Evolutionary conservation across 2,329 filamentous ascomycete species (phyloP).

Genomic region (Tympanopsis confertula): DNA sequence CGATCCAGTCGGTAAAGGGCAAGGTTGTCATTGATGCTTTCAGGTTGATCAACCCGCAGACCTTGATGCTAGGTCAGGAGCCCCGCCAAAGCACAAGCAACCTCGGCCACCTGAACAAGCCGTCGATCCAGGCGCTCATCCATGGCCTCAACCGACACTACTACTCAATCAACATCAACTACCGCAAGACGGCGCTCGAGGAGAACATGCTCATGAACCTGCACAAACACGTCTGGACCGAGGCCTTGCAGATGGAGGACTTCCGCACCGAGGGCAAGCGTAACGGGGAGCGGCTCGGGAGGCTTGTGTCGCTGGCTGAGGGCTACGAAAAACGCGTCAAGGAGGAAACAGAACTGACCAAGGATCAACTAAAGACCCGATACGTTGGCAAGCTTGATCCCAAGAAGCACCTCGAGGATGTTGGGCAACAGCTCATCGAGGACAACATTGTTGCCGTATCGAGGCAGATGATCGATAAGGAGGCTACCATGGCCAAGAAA

Average conservation of each 20-base stretch:
- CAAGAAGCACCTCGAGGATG: slow-evolving; percentile 97
- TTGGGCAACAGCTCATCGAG: slow-evolving; percentile 92
- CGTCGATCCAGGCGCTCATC: slow-evolving; percentile 97
- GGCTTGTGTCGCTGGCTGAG: slow-evolving; percentile 79
- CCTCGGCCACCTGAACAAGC: slow-evolving; percentile 95
- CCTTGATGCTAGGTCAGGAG: slow-evolving; percentile 94
- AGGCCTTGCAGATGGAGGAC: slow-evolving; percentile 92
- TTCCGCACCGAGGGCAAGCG: slow-evolving; percentile 74
- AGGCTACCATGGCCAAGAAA: slow-evolving; percentile 79
- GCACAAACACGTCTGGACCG: slow-evolving; percentile 99
- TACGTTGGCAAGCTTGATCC: slow-evolving; percentile 98
- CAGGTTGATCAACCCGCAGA: slow-evolving; percentile 95
- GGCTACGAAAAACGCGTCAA: slow-evolving; percentile 98
- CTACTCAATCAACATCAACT: slow-evolving; percentile 98
- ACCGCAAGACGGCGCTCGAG: slow-evolving; percentile 91
- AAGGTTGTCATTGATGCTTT: slow-evolving; percentile 99
- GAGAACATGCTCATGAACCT: slow-evolving; percentile 99
- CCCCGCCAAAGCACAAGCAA: slow-evolving; percentile 96
- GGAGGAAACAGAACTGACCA: slow-evolving; percentile 92
- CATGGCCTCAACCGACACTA: slow-evolving; percentile 97
- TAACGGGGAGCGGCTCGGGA: slow-evolving; percentile 80
- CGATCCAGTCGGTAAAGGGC: slow-evolving; percentile 97
- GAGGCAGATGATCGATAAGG: slow-evolving; percentile 98
- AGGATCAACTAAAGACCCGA: slow-evolving; percentile 95
- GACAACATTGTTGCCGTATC: slow-evolving; percentile 99